Conservation (phyloP, 768 basidiomycete genomes). For the Suillus cothurnatus region DNA sequence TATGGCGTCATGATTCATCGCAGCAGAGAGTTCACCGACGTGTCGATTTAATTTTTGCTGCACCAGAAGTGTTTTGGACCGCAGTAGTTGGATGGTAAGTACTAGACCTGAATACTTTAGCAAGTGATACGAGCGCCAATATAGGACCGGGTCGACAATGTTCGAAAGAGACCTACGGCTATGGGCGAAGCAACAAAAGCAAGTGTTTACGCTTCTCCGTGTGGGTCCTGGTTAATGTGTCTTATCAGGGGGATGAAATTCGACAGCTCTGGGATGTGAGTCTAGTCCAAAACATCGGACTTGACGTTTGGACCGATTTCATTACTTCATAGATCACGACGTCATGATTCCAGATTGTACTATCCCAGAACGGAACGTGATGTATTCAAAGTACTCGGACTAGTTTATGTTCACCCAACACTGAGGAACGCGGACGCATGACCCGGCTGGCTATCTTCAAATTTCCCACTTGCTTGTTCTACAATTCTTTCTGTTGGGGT, state of each 20-base stretch:
- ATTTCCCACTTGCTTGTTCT: not conserved
- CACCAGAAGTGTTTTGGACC: slow-evolving; percentile 80
- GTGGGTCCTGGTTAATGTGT: slow-evolving; percentile 5
- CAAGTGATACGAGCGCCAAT: not conserved
- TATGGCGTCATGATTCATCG: slow-evolving; percentile 47
- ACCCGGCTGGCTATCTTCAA: not conserved
- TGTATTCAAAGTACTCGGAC: slow-evolving; percentile 69
- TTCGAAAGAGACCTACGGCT: slow-evolving; percentile 84
- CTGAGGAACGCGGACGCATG: slow-evolving; percentile 71
- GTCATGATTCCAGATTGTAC: slow-evolving; percentile 62
- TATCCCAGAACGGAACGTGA: slow-evolving; percentile 68
- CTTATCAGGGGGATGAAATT: slow-evolving; percentile 72
- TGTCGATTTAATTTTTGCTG: slow-evolving; percentile 83
- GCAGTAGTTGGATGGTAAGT: slow-evolving; percentile 86
- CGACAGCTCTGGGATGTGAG: slow-evolving; percentile 80
- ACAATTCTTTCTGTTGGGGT: not conserved
- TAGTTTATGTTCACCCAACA: slow-evolving; percentile 71
- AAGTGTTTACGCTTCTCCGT: slow-evolving; percentile 12
- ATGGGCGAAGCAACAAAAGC: slow-evolving; percentile 69
- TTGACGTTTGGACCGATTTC: slow-evolving; percentile 1
- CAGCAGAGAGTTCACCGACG: slow-evolving; percentile 57
- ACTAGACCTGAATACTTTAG: not conserved
- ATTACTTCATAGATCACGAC: slow-evolving; percentile 49
- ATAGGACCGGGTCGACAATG: slow-evolving; percentile 86
- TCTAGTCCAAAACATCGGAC: not conserved